These are phyloP conservation scores for Talaromyces thailandensis DNA, from an alignment of 495 filamentous ascomycete species.

Conservation along the genomic window DNA sequence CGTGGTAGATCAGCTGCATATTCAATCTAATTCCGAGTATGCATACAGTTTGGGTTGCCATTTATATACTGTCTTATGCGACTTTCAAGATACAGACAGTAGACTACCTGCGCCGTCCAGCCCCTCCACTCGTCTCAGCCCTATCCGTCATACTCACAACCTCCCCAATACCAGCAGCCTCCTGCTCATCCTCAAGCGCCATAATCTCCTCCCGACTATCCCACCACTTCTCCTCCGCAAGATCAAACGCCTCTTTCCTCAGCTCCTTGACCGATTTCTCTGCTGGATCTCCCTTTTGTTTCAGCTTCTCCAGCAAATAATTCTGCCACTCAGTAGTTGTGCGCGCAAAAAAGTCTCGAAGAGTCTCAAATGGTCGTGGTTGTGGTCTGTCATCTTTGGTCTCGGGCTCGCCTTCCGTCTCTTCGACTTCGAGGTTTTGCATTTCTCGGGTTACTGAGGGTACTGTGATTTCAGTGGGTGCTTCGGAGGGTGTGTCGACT, in stretches of 20 bases:
- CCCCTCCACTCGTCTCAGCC: constrained; percentile 44
- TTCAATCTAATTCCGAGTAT: not conserved
- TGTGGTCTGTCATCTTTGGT: constrained; percentile 38
- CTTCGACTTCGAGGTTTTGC: constrained; percentile 51
- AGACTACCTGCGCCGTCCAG: constrained; percentile 49
- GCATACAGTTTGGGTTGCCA: not conserved
- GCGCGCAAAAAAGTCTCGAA: constrained; percentile 84
- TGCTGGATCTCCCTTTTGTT: constrained; percentile 41
- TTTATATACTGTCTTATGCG: not conserved
- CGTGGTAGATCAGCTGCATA: not conserved
- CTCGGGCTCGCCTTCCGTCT: constrained; percentile 40
- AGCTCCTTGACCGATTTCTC: constrained; percentile 79
- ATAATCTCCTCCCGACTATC: constrained; percentile 93
- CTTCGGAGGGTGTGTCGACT: constrained; percentile 25
- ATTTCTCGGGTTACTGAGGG: constrained; percentile 46
- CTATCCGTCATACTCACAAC: constrained; percentile 79
- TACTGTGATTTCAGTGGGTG: constrained; percentile 26
- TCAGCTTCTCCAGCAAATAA: constrained; percentile 58
- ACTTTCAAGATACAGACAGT: not conserved
- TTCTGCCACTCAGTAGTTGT: constrained; percentile 90
- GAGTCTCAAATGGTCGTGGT: constrained; percentile 79
- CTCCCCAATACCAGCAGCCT: constrained; percentile 90
- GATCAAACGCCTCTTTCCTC: constrained; percentile 76
- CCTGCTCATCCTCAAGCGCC: constrained; percentile 89
- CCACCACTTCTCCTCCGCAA: constrained; percentile 97